Base-by-base conservation (phyloP, 2,329 filamentous ascomycete genomes). In the Hypoxylon sp. region DNA sequence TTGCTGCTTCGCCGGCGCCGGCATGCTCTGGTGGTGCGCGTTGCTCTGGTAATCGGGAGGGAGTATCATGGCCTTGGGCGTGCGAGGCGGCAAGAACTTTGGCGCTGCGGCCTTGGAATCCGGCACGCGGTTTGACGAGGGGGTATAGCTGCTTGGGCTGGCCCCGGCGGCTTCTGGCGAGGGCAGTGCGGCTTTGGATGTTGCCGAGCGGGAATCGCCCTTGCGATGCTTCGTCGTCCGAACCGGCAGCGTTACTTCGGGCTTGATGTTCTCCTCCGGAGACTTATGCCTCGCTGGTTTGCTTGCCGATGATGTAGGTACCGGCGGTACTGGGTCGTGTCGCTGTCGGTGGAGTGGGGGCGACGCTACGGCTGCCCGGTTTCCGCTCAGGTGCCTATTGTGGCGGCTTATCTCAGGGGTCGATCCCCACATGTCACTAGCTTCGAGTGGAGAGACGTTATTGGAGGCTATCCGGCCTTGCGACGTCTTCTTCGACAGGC, bases 31-130 rank as follows among this genome's bases (percentile, higher is more conserved):
- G 34, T 64, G 64, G 48, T 8, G 50, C 22, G 44, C 43, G 7
- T 41, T 37, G 13, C 41, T 32, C n/a, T 64, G 59, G 47, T 56
- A 56, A 13, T 63, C 53, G 1, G 59, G 65, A 10, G 58, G 55
- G 8, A 71, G 65, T 26, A 70, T 51, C 69, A 71, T 71, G 3
- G 69, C 68, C 52, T 71, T 70, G 1, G 69, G 69, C 3, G 69
- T 71, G 2, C 54, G 63, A 22, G 64, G 65, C 11, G 51, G 57
- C 41, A 56, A 19, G 22, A 51, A 15, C 44, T 57, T 60, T 6
- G 65, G 51, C n/a, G 56, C 32, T 4, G 47, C 41, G 13, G 41
- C 41, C 13, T 41, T 64, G 11, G 47, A 39, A 44, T 60, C 53
- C 10, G 58, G 28, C 3, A 11, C 20, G 22, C 13, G 20, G 11